phyloP scores from a whole-genome alignment of 164 flowering plant genomes.

The Houttuynia cordata region DNA sequence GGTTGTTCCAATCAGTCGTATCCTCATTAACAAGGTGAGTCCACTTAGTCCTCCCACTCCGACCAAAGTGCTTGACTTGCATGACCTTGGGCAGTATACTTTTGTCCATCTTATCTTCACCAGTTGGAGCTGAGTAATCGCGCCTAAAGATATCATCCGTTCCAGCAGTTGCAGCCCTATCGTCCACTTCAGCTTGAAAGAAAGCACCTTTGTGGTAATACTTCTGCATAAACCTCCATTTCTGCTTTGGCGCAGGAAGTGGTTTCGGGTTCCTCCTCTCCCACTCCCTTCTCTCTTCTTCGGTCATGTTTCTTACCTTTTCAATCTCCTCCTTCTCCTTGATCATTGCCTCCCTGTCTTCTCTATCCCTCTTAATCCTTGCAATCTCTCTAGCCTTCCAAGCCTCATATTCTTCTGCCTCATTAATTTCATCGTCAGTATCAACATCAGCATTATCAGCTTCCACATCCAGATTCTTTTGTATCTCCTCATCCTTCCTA shows the following conservation, averaged over 20 bases:
- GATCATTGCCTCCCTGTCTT: slow-evolving; percentile 58
- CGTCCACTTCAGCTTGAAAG: slow-evolving; percentile 61
- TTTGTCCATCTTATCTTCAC: slow-evolving; percentile 86
- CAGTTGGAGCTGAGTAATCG: slow-evolving; percentile 87
- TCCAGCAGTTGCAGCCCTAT: slow-evolving; percentile 43
- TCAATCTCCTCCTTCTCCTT: slow-evolving; percentile 90
- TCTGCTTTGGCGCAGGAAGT: slow-evolving; percentile 42
- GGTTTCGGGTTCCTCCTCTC: slow-evolving; percentile 85
- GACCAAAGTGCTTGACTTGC: slow-evolving; percentile 96
- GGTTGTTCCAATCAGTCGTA: slow-evolving; percentile 91
- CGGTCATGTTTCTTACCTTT: slow-evolving; percentile 82
- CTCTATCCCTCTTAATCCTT: slow-evolving; percentile 86
- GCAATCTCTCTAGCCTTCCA: slow-evolving; percentile 88
- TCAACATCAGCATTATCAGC: slow-evolving; percentile 69
- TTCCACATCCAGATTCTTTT: slow-evolving; percentile 52
- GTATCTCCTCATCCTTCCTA: slow-evolving; percentile 55
- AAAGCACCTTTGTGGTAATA: slow-evolving; percentile 93
- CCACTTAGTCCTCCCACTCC: slow-evolving; percentile 96
- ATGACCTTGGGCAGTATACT: slow-evolving; percentile 81
- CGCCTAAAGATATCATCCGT: slow-evolving; percentile 43
- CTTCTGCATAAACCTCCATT: slow-evolving; percentile 96
- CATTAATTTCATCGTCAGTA: slow-evolving; percentile 84
- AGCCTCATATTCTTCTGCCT: slow-evolving; percentile 86
- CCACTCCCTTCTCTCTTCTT: slow-evolving; percentile 89
- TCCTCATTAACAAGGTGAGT: slow-evolving; percentile 94